phyloP scores from a whole-genome alignment of 2,329 filamentous ascomycete genomes.

The Calonectria pseudoreteaudii region DNA sequence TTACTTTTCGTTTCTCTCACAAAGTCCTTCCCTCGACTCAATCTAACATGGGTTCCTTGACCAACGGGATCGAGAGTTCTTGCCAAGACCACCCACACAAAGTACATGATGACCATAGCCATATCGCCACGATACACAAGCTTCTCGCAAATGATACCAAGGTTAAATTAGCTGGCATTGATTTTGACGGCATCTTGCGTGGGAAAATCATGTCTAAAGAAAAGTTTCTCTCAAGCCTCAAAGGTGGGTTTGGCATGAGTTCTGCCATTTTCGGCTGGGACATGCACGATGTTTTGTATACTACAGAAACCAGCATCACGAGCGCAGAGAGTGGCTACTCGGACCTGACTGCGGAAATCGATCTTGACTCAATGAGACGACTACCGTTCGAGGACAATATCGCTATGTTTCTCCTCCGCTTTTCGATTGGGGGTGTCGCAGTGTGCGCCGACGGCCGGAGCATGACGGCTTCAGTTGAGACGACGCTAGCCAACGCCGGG shows the following conservation, averaged over 20 bases:
- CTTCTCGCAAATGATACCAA: constrained; percentile 61
- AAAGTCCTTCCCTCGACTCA: neutral
- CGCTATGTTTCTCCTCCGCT: constrained; percentile 81
- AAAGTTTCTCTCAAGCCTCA: constrained; percentile 81
- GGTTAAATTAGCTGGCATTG: constrained; percentile 73
- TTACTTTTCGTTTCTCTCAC: neutral
- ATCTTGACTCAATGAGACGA: constrained; percentile 76
- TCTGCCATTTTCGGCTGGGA: constrained; percentile 90
- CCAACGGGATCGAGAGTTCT: neutral
- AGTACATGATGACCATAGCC: neutral
- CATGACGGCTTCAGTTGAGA: constrained; percentile 69
- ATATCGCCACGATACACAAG: neutral
- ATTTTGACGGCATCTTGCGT: constrained; percentile 81
- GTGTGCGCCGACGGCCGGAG: constrained; percentile 79
- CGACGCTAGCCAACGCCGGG: neutral
- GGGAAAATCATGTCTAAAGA: constrained; percentile 86
- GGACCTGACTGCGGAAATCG: constrained; percentile 79
- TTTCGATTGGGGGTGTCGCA: constrained; percentile 76
- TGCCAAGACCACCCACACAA: neutral
- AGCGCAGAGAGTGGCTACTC: constrained; percentile 84
- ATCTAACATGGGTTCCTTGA: neutral
- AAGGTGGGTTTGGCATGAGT: constrained; percentile 86
- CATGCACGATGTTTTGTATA: constrained; percentile 87
- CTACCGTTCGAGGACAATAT: constrained; percentile 85
- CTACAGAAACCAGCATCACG: constrained; percentile 79